phyloP scores from a whole-genome alignment of 2,329 filamentous ascomycete species.

The Aspergillus transmontanensis region DNA sequence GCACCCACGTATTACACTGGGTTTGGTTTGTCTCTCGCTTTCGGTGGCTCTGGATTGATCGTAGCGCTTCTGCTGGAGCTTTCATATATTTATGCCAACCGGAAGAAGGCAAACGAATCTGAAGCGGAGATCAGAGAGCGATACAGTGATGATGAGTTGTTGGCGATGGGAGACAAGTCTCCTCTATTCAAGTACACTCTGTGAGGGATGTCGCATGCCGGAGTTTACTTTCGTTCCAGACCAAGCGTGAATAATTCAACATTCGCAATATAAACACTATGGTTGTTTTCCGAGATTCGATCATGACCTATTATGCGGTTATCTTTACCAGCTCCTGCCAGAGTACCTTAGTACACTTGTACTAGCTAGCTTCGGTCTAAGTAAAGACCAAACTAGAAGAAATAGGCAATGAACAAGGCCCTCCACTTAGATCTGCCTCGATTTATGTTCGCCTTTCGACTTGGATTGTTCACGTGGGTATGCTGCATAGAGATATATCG shows the following conservation, averaged over 20 bases:
- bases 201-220: background rate
- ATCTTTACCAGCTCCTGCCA: no score
- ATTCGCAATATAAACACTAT: no score
- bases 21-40: conserved; percentile 23
- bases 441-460: no score
- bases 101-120: conserved; percentile 22
- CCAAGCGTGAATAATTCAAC: no score
- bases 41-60: conserved; percentile 35
- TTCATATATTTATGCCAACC: conserved; percentile 23
- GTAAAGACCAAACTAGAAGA: no score
- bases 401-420: no score
- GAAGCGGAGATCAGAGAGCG: conserved; percentile 35
- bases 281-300: no score
- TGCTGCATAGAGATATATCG: background rate
- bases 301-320: no score
- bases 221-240: background rate
- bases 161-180: conserved; percentile 45
- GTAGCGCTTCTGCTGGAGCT: conserved; percentile 23
- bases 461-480: no score
- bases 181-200: conserved; percentile 45
- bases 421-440: no score
- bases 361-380: no score
- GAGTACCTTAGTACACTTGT: no score
- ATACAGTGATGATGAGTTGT: conserved; percentile 43
- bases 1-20: conserved; percentile 24